Base-by-base conservation (phyloP, 23 red algal species). In the Agarophyton chilense region DNA sequence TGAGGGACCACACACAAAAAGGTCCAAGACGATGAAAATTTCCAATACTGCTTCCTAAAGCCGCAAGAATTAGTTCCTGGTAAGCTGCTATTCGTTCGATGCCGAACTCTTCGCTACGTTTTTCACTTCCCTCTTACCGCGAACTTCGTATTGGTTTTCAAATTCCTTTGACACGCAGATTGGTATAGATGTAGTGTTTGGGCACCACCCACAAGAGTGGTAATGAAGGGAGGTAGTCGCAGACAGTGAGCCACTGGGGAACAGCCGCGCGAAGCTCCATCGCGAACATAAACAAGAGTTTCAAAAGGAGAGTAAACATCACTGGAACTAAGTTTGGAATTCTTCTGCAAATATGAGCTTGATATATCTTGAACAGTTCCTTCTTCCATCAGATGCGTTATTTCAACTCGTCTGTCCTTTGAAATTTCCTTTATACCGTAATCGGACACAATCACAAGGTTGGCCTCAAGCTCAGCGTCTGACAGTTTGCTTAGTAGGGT, bases 11-110 rank as follows among this genome's bases (percentile, higher is more conserved):
- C 1, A 78, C 24, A 34, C 51, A 53, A 36, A 57, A 47, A 29
- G 84, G 87, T 34, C 52, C 25, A 21, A 98, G 84, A 55, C 90
- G 79, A 46, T 89, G 44, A 63, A 85, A 83, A 16, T 90, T 83
- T 43, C 66, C 91, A 52, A 98, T 81, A 18, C 45, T 52, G 0
- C 32, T 62, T 33, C 60, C 78, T 0, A 90, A 18, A 24, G 90
- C 95, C 21, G 64, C 84, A 82, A 90, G 94, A 17, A 91, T 94
- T 52, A 83, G 64, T 54, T 98, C 90, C 29, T 92, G 87, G 19
- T 50, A 66, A 35, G 82, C 83, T 38, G 82, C 84, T 18, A 98
- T 49, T 14, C 55, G 35, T 29, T 81, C 68, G 47, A 74, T 74
- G 0, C 43, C 43, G 9, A 26, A 6, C 41, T 39, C 68, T 28